Evolutionary conservation across 495 filamentous ascomycete genomes (phyloP).

Genomic region (Aspergillus egyptiacus): DNA sequence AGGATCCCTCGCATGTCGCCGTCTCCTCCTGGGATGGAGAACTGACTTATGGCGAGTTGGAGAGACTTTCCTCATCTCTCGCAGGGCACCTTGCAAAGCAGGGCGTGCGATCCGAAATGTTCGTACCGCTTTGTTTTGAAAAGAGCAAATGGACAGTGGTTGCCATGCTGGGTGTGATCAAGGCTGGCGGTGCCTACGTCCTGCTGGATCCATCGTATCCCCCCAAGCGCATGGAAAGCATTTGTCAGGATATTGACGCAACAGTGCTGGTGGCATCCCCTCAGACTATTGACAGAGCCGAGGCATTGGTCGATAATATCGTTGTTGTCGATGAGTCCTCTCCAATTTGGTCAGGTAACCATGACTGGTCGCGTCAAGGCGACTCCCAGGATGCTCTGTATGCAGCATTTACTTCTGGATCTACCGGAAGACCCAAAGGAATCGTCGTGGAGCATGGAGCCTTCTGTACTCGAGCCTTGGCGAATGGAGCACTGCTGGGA

Average conservation of each 20-base stretch:
- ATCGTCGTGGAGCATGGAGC: slow-evolving; percentile 31
- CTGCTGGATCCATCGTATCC: slow-evolving; percentile 36
- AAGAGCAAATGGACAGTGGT: slow-evolving; percentile 37
- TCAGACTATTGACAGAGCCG: too few species aligned
- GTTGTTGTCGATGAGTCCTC: background rate
- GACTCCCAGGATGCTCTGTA: background rate
- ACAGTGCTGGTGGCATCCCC: background rate
- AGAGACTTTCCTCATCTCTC: background rate
- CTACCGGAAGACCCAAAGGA: slow-evolving; percentile 38
- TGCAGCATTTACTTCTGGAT: slow-evolving; percentile 35
- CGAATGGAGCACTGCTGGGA: background rate
- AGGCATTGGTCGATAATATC: background rate
- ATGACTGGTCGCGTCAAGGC: background rate
- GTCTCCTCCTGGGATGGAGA: slow-evolving; percentile 2
- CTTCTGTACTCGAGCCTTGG: slow-evolving; percentile 7
- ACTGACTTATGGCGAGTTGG: background rate
- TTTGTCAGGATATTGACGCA: background rate
- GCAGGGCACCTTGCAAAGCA: background rate
- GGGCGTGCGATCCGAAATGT: slow-evolving; percentile 23
- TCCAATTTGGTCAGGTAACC: too few species aligned
- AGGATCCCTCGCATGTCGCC: too few species aligned
- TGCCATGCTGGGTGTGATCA: slow-evolving; percentile 33
- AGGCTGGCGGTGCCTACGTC: slow-evolving; percentile 42
- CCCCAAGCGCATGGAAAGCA: slow-evolving; percentile 38
- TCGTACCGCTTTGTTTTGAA: slow-evolving; percentile 40